These are phyloP conservation scores for Neurospora africana DNA, from an alignment of 495 filamentous ascomycete species.

Conservation along the genomic window DNA sequence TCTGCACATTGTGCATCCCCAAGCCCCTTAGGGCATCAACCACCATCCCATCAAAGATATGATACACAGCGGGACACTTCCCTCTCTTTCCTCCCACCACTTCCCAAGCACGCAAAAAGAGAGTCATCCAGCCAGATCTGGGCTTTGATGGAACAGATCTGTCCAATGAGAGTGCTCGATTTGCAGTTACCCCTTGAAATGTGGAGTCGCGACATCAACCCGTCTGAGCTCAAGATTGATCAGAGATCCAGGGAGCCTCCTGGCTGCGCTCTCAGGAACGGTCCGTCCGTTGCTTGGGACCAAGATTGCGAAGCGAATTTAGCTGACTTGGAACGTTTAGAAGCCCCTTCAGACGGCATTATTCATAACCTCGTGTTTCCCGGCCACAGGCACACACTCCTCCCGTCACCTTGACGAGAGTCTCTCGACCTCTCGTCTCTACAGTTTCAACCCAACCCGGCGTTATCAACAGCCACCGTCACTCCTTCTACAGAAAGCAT, in stretches of 20 bases:
- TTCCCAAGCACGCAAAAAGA: background rate
- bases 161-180: background rate
- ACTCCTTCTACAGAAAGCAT: constrained; percentile 30
- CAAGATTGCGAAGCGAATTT: constrained; percentile 1
- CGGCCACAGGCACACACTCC: constrained; percentile 21
- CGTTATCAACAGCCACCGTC: constrained; percentile 34
- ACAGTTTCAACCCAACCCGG: constrained; percentile 16
- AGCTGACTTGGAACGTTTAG: constrained; percentile 18
- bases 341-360: constrained; percentile 18
- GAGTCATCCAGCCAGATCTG: background rate
- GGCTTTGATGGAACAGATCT: background rate
- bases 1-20: background rate
- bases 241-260: background rate
- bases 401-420: constrained; percentile 20
- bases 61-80: background rate
- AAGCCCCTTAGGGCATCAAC: background rate
- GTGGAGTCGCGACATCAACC: background rate
- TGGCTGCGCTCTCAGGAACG: background rate
- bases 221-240: background rate
- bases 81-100: background rate
- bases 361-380: constrained; percentile 28
- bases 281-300: background rate
- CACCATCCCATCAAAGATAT: background rate
- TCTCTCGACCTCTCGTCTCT: constrained; percentile 20
- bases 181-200: background rate